Base-by-base conservation (phyloP, 495 filamentous ascomycete genomes). In the Acidomyces sp. region DNA sequence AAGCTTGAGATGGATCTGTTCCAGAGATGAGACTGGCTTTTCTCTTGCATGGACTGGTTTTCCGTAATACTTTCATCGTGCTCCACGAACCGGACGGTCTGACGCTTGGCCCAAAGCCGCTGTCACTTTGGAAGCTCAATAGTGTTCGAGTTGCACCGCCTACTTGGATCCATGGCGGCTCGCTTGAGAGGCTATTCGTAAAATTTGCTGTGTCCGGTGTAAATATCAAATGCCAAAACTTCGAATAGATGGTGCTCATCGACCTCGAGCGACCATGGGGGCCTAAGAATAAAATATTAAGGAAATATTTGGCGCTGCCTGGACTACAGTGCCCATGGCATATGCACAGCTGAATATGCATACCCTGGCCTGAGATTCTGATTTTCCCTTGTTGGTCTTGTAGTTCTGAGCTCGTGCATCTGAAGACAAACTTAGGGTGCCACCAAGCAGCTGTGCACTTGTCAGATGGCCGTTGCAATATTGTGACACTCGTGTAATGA, bases 201-300 rank as follows among this genome's bases (percentile, higher is more conserved):
- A 80, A 67, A 18, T 64, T 50, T 0, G 56, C 57, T 34, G 59
- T 53, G 28, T 62, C 56, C 27, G 74, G 73, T 23, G 65, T 55
- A 56, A 87, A 85, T 0, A 81, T 85, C 28, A n/a, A 74, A 69
- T 11, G 64, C 59, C 3, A 80, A 75, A 55, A 87, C 80, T 26
- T 66, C 62, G 59, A 85, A 87, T 25, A 59, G 62, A 58, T 78
- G 87, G 0, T 66, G 62, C 46, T 78, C 47, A 6, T 67, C 69
- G 4, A 78, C 65, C n/a, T 39, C 78, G 71, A 3, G 80, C 83
- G 37, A 85, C 76, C 3, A 78, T 78, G 26, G 82, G 82, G 9
- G 85, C 67, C 53, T 90, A 82, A 4, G 80, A 68, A 56, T 85
- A 85, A 48, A 87, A 67, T 0, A 80, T 80, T 37, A 84, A 78